Base-by-base conservation (phyloP, 2,329 filamentous ascomycete genomes). In the Stagonosporopsis vannaccii region DNA sequence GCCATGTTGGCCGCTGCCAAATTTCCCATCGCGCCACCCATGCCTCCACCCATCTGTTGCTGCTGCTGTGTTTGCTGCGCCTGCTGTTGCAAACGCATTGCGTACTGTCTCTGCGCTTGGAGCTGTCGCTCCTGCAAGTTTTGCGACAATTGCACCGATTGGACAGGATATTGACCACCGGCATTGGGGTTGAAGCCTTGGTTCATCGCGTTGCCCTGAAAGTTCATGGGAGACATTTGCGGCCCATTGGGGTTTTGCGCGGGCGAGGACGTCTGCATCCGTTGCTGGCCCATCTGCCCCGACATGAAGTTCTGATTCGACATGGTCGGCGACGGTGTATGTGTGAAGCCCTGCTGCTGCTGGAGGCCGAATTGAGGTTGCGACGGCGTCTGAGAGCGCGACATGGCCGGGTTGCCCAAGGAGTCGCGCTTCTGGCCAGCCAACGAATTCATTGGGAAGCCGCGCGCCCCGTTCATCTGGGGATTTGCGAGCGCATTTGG, bases 261-360 rank as follows among this genome's bases (percentile, higher is more conserved):
- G 3, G 95, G 94, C 28, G 95, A 98, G 39, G 92, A 90, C 41
- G 94, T 97, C 63, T 92, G 90, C 75, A 98, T 91, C 70, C 92
- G 68, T 62, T 78, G 77, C 13, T 73, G 83, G 13, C 90, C 87
- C 61, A 73, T 64, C 46, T 70, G 69, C 67, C 63, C 84, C 84
- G 70, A 90, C 52, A 77, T 82, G 77, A 86, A 87, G 50, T 86
- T 84, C 71, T 96, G 93, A 72, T 89, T 92, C 59, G 87, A 86
- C 86, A 97, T 92, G 60, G 96, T 94, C 25, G 95, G 95, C 6
- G 95, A 98, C 11, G 94, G 94, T 35, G 92, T 97, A 78, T 97
- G 93, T 60, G 91, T 87, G 73, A 94, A 96, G 52, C 86, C 86
- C 60, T 79, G 78, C 54, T 88, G 90, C 63, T 79, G 78, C 59